phyloP scores from a whole-genome alignment of 306 rosid species.

The Mimosa bimucronata region DNA sequence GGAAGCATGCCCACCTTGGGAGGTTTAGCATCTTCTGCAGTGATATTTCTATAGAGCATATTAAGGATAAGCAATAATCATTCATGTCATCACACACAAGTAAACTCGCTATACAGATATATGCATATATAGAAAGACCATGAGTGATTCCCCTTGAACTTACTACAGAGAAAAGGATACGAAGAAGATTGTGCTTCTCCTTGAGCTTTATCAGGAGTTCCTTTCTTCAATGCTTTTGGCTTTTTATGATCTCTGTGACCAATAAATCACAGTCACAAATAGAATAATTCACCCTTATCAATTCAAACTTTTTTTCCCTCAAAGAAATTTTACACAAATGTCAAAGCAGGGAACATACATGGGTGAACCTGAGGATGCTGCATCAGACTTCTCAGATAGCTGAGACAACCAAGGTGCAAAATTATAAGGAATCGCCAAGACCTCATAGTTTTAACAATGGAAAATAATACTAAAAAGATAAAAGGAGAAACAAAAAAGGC shows the following conservation, averaged over 20 bases:
- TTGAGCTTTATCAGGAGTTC: conserved; percentile 46
- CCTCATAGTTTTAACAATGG: background rate
- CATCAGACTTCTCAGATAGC: conserved; percentile 70
- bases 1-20: conserved; percentile 74
- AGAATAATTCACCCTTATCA: conserved; percentile 22
- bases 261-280: conserved; percentile 31
- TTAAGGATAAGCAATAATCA: conserved; percentile 55
- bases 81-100: conserved; percentile 18
- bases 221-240: conserved; percentile 58
- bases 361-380: conserved; percentile 53
- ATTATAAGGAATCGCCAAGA: conserved; percentile 41
- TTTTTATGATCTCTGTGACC: conserved; percentile 68
- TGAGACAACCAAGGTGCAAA: conserved; percentile 44
- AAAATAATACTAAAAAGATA: background rate
- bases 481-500: conserved; percentile 12
- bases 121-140: conserved; percentile 15
- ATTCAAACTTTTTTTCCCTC: background rate
- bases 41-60: conserved; percentile 48
- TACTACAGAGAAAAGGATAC: conserved; percentile 66
- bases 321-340: background rate
- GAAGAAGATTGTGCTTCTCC: conserved; percentile 63
- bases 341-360: conserved; percentile 55
- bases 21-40: conserved; percentile 65
- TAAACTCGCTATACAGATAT: background rate
- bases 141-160: background rate